Conservation (phyloP, 2,329 filamentous ascomycete genomes). For the Cercospora zeae-maydis region DNA sequence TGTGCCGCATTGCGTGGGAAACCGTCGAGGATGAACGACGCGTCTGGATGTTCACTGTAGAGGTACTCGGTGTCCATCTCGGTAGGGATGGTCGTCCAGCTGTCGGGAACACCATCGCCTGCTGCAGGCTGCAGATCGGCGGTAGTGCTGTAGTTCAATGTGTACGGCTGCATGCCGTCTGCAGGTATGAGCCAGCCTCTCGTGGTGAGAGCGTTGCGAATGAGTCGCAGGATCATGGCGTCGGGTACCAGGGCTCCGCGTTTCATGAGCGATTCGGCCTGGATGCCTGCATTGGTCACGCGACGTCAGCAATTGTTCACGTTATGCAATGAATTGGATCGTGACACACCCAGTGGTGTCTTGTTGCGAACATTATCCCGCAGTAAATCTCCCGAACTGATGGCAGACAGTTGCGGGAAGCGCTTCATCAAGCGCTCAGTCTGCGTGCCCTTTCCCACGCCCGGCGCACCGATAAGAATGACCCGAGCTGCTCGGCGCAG, state of each 20-base stretch:
- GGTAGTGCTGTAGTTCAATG: conserved; percentile 40
- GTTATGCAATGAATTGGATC: not conserved
- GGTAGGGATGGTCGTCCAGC: conserved; percentile 41
- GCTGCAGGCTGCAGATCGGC: conserved; percentile 27
- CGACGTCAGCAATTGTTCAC: conserved; percentile 12
- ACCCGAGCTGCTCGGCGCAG: conserved; percentile 70
- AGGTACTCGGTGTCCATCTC: conserved; percentile 40
- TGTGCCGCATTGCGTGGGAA: conserved; percentile 87
- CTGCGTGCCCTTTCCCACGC: conserved; percentile 92
- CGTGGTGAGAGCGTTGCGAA: conserved; percentile 79
- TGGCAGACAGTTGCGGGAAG: conserved; percentile 83
- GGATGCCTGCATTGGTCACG: conserved; percentile 62
- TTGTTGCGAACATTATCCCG: conserved; percentile 87
- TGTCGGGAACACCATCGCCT: conserved; percentile 26
- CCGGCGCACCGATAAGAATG: conserved; percentile 93
- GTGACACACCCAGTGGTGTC: conserved; percentile 72
- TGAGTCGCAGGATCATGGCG: conserved; percentile 84
- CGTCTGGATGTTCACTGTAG: conserved; percentile 65
- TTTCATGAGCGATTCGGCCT: conserved; percentile 86
- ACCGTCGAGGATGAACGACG: conserved; percentile 92
- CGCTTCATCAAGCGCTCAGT: conserved; percentile 80
- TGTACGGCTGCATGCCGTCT: conserved; percentile 44
- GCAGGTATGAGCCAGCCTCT: conserved; percentile 70
- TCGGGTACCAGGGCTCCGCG: conserved; percentile 87
- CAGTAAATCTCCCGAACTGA: conserved; percentile 90